Percentiles rank a stretch among this genome's conserved stretches.
Evolutionary conservation across 2,329 filamentous ascomycete species (phyloP).

Genomic region (Ophiostoma montium): DNA sequence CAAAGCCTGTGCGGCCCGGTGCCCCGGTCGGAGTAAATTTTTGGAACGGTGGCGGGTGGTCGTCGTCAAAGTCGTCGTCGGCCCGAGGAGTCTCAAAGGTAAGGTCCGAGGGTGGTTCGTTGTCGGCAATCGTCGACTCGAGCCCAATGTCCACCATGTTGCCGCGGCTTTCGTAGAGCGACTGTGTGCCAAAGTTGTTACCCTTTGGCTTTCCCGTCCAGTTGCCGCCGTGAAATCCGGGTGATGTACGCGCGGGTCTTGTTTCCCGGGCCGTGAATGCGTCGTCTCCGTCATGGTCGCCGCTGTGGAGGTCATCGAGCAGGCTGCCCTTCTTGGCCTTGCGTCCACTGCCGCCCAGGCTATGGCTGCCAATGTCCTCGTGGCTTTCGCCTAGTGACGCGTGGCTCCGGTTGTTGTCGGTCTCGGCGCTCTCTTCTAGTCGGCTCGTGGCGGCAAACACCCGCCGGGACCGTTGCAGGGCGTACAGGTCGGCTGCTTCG

Average conservation of each 20-base stretch:
- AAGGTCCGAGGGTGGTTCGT: slow-evolving; percentile 47
- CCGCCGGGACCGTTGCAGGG: slow-evolving; percentile 74
- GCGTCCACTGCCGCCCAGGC: slow-evolving; percentile 20
- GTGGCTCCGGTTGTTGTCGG: slow-evolving; percentile 56
- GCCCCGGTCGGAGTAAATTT: slow-evolving; percentile 32
- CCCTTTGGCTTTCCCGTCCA: slow-evolving; percentile 44
- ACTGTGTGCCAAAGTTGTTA: slow-evolving; percentile 31
- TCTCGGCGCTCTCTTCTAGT: slow-evolving; percentile 72
- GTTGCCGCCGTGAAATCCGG: not conserved
- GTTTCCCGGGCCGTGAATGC: not conserved
- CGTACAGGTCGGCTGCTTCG: slow-evolving; percentile 88
- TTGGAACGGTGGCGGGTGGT: slow-evolving; percentile 45
- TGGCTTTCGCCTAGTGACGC: slow-evolving; percentile 39
- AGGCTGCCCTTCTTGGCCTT: slow-evolving; percentile 16
- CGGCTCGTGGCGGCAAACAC: slow-evolving; percentile 68
- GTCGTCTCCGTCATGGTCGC: not conserved
- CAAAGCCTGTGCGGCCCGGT: slow-evolving; percentile 25
- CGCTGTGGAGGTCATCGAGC: not conserved
- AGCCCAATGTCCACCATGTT: slow-evolving; percentile 82
- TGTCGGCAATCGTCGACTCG: slow-evolving; percentile 48
- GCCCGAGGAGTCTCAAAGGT: slow-evolving; percentile 17
- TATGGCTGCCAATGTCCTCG: slow-evolving; percentile 24
- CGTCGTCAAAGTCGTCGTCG: slow-evolving; percentile 5
- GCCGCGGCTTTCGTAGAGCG: slow-evolving; percentile 29
- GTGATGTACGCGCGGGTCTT: not conserved